Base-by-base conservation (phyloP, 2,329 filamentous ascomycete species). In the Cladosporium colombiae region DNA sequence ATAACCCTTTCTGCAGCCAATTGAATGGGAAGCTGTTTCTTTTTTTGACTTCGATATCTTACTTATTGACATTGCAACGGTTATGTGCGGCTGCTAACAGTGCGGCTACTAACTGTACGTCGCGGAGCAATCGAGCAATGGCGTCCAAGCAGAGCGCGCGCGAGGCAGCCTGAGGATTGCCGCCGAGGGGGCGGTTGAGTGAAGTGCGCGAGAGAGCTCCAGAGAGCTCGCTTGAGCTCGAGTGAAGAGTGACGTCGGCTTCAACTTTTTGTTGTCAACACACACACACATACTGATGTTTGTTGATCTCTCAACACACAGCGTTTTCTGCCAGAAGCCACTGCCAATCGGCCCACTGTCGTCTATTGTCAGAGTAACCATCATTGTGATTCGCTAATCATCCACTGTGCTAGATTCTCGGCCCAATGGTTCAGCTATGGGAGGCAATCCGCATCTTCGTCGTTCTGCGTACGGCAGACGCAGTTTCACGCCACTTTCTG, bases 21-120 rank as follows among this genome's bases (percentile, higher is more conserved):
- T 63, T 63, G 61, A 63, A 63, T 63, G 33, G 23, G 50, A 63
- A 63, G 49, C 49, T 56, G 61, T n/a, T 63, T 56, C n/a, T 16
- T 50, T 23, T 49, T 49, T n/a, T 33, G 56, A 46, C 37, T 59
- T 40, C 18, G 8, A 33, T 21, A 21, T 46, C 7, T 46, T 44
- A 14, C 33, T 14, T 35, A 37, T 40, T 40, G 37, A 40, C 13
- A 7, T 18, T 40, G 37, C 37, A 40, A 44, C n/a, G 40, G 14
- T 23, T 14, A 10, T 16, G 37, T 44, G 37, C 18, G 16, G 37
- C 37, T 46, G 23, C 40, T 46, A 13, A 46, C n/a, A 21, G 40
- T 46, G n/a, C 3, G 8, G 29, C 29, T 31, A 10, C 29, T 46
- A 46, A 46, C 40, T 46, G n/a, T 46, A 46, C 2, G 7, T 21